Evolutionary conservation across 2,329 filamentous ascomycete species (phyloP).

Genomic region (Thelonectria discophora): DNA sequence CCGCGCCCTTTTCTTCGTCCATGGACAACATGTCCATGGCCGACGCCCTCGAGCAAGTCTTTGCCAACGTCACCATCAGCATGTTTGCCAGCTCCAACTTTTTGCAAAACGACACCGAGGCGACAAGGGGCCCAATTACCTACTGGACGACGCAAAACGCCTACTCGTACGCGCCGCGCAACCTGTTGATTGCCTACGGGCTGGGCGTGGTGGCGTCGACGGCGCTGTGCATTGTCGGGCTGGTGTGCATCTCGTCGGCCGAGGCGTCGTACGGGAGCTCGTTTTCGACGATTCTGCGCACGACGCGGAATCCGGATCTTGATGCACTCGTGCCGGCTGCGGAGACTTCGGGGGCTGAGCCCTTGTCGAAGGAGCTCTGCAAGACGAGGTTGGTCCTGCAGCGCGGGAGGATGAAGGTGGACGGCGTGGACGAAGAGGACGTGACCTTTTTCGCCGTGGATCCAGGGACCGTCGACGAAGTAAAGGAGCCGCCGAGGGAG

Average conservation of each 20-base stretch:
- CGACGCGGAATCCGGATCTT: constrained; percentile 16
- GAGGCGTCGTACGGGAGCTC: constrained; percentile 3
- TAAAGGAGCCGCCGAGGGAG: too few relatives aligned
- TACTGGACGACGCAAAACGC: neutral
- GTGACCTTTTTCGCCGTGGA: neutral
- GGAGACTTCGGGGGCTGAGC: constrained; percentile 2
- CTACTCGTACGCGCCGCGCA: constrained; percentile 15
- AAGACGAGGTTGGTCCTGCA: neutral
- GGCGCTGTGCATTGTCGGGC: fast-evolving
- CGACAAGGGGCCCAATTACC: neutral
- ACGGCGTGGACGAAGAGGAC: neutral
- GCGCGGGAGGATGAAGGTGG: neutral
- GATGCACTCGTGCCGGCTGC: neutral
- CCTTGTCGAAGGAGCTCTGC: constrained; percentile 3
- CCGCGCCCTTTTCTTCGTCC: neutral
- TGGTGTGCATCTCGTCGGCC: constrained; percentile 7
- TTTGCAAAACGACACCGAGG: constrained; percentile 16
- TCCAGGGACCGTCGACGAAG: neutral
- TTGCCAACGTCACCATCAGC: constrained; percentile 11
- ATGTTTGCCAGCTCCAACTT: constrained; percentile 8
- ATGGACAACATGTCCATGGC: constrained; percentile 8
- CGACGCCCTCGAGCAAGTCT: constrained; percentile 7
- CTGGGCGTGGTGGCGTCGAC: neutral
- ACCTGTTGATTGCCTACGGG: constrained; percentile 21
- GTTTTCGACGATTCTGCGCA: constrained; percentile 22